phyloP scores from a whole-genome alignment of 2,329 filamentous ascomycete species.

The Xylariaceae sp. region DNA sequence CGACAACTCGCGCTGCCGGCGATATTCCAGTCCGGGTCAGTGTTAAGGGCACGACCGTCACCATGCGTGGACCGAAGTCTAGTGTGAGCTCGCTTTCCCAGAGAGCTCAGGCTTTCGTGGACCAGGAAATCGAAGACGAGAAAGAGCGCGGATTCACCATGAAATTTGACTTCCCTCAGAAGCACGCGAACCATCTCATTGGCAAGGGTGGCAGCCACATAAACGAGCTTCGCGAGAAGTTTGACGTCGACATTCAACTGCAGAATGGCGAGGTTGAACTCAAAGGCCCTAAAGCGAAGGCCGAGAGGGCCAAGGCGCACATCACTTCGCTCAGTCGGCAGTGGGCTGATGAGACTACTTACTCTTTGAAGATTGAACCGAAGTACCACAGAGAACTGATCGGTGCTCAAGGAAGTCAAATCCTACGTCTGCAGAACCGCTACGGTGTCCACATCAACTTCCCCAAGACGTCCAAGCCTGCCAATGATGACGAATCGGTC shows the following conservation, averaged over 20 bases:
- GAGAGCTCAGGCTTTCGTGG: conserved; percentile 72
- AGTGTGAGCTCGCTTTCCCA: conserved; percentile 63
- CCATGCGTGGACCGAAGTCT: conserved; percentile 67
- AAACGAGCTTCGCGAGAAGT: conserved; percentile 57
- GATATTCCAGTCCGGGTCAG: conserved; percentile 55
- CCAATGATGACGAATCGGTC: conserved; percentile 61
- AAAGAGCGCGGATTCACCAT: conserved; percentile 84
- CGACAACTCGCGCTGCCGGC: conserved; percentile 39
- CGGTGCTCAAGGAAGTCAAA: conserved; percentile 76
- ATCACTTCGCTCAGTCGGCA: conserved; percentile 73
- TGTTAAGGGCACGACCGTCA: conserved; percentile 53
- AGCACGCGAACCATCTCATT: conserved; percentile 80
- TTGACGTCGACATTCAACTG: conserved; percentile 74
- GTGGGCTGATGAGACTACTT: conserved; percentile 83
- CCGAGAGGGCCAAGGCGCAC: conserved; percentile 74
- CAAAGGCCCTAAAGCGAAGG: conserved; percentile 92
- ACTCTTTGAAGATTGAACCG: conserved; percentile 81
- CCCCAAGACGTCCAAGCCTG: conserved; percentile 59
- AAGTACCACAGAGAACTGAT: conserved; percentile 94
- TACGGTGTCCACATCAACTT: conserved; percentile 94
- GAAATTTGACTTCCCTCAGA: conserved; percentile 88
- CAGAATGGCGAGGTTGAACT: conserved; percentile 91
- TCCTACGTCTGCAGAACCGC: conserved; percentile 84
- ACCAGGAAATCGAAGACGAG: conserved; percentile 85
- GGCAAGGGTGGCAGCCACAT: conserved; percentile 62